Percentiles rank a stretch among this genome's conserved stretches.
Conservation (phyloP, 1,284 basidiomycete genomes). For the Ustilago esculenta region DNA sequence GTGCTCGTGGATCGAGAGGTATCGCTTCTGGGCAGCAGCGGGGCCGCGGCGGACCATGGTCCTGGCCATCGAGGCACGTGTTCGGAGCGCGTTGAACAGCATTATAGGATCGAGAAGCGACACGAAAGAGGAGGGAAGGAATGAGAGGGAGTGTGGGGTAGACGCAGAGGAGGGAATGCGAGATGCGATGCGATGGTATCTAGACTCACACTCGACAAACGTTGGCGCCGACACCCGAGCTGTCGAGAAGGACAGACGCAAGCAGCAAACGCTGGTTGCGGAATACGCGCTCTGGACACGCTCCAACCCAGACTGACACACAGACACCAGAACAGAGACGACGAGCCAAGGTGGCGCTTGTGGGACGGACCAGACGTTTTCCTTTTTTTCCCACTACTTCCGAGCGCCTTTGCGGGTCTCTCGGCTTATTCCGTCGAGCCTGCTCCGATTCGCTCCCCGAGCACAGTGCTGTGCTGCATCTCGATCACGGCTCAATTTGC, state of each 20-base stretch:
- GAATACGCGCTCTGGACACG: too few species aligned
- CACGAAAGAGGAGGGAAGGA: conserved; percentile 1
- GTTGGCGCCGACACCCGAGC: conserved; percentile 3
- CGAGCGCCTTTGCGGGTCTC: neutral
- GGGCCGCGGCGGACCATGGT: conserved; percentile 48
- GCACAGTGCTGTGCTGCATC: too few species aligned
- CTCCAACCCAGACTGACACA: neutral
- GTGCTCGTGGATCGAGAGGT: conserved; percentile 98
- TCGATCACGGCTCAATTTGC: conserved; percentile 21
- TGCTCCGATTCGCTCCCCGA: conserved; percentile 16
- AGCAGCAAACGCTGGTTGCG: too few species aligned
- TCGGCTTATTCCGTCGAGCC: conserved; percentile 30
- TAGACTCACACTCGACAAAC: neutral
- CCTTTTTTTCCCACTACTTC: neutral
- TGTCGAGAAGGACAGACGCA: neutral
- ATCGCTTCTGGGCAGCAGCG: conserved; percentile 77
- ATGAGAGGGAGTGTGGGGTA: neutral
- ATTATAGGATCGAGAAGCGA: conserved; percentile 11
- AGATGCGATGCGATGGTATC: conserved; percentile 4
- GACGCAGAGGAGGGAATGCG: neutral
- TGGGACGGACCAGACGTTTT: conserved; percentile 10
- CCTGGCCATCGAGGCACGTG: conserved; percentile 50
- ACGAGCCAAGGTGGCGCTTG: too few species aligned
- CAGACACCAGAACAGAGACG: neutral
- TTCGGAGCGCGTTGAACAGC: conserved; percentile 55